phyloP scores from a whole-genome alignment of 352 stramenopile species.

The Pythium graminicola region DNA sequence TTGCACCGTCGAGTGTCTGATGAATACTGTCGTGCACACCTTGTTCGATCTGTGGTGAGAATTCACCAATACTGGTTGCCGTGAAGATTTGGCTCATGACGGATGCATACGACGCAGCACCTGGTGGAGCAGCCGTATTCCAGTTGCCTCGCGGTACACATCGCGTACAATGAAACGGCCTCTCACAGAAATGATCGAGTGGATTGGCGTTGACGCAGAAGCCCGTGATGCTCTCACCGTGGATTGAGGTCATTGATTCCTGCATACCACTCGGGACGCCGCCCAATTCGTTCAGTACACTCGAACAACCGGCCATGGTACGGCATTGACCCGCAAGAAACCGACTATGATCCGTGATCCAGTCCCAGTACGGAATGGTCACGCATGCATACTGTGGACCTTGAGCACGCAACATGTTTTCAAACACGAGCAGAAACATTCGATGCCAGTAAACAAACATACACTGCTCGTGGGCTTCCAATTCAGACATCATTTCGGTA shows the following conservation, averaged over 20 bases:
- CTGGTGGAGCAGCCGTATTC: conserved; percentile 25
- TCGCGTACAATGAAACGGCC: conserved; percentile 20
- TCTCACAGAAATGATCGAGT: conserved; percentile 57
- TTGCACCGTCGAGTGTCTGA: conserved; percentile 33
- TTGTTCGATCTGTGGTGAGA: conserved; percentile 38
- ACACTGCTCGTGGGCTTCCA: conserved; percentile 34
- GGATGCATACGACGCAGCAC: conserved; percentile 33
- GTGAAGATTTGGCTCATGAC: conserved; percentile 45
- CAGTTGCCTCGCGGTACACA: conserved; percentile 53
- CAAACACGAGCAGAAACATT: conserved; percentile 52
- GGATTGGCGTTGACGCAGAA: conserved; percentile 33
- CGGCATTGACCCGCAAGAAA: conserved; percentile 32
- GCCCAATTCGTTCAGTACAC: conserved; percentile 35
- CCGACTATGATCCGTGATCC: conserved; percentile 41
- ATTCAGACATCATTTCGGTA: conserved; percentile 28
- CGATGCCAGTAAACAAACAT: conserved; percentile 85
- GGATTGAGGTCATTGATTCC: conserved; percentile 29
- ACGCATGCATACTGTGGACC: conserved; percentile 49
- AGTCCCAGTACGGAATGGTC: conserved; percentile 80
- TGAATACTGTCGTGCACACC: conserved; percentile 62
- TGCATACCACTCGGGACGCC: conserved; percentile 17
- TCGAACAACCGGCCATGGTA: conserved; percentile 40
- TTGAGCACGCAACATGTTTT: conserved; percentile 77
- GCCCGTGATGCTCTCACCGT: conserved; percentile 30
- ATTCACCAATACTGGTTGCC: conserved; percentile 42